Percentiles rank a stretch among this genome's conserved stretches.
Evolutionary conservation across 305 asterid genomes (phyloP).

Genomic region (Salvia sclarea): DNA sequence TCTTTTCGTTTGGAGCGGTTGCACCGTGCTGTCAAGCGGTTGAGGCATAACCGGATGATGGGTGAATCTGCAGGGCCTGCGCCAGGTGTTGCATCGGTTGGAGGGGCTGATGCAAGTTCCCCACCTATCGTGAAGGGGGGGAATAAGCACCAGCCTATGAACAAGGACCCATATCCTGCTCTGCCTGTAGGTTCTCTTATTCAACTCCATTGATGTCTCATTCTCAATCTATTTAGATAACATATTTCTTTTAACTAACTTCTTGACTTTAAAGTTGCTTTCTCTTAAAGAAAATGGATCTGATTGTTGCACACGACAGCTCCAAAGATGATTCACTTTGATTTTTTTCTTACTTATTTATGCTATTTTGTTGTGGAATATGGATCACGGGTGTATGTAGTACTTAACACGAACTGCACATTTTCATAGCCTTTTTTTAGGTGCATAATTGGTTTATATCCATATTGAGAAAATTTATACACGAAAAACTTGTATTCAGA

Average conservation of each 20-base stretch:
- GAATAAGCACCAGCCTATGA: slow-evolving; percentile 56
- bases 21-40: slow-evolving; percentile 86
- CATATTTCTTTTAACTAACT: neutral
- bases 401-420: neutral
- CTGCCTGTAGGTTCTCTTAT: slow-evolving; percentile 52
- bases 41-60: slow-evolving; percentile 70
- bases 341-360: neutral
- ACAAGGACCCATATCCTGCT: slow-evolving; percentile 51
- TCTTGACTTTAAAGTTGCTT: slow-evolving; percentile 9
- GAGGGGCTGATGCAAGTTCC: slow-evolving; percentile 52
- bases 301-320: neutral
- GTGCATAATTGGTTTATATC: neutral
- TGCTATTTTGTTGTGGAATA: neutral
- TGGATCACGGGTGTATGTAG: neutral
- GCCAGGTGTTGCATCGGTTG: slow-evolving; percentile 44
- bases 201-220: slow-evolving; percentile 14
- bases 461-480: slow-evolving; percentile 4
- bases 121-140: slow-evolving; percentile 61
- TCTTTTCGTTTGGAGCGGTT: slow-evolving; percentile 79
- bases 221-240: slow-evolving; percentile 2
- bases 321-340: slow-evolving; percentile 6
- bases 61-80: slow-evolving; percentile 65
- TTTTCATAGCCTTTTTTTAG: slow-evolving; percentile 12
- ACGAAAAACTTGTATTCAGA: neutral
- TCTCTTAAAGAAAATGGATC: neutral